These are phyloP conservation scores for Candida chauliodis DNA, from an alignment of 805 yeast genomes.

Conservation along the genomic window DNA sequence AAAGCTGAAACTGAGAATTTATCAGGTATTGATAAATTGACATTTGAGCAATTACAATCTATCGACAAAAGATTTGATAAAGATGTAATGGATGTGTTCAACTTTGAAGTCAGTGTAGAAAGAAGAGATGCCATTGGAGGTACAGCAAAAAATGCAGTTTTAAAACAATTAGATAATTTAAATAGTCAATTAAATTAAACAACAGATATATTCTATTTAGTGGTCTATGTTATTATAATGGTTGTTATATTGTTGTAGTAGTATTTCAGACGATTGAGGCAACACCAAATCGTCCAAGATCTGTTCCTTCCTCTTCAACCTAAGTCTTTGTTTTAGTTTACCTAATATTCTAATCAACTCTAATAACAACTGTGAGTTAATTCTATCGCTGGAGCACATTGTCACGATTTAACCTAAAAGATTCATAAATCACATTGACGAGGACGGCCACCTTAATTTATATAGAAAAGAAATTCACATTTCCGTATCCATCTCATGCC, in stretches of 20 bases:
- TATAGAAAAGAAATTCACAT: too few relatives aligned
- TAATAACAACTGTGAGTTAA: too few relatives aligned
- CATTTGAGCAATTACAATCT: slow-evolving; percentile 69
- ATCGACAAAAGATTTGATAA: slow-evolving; percentile 78
- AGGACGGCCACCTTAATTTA: too few relatives aligned
- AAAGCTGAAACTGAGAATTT: slow-evolving; percentile 75
- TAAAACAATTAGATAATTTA: slow-evolving; percentile 58
- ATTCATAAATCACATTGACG: too few relatives aligned
- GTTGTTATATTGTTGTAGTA: slow-evolving; percentile 3
- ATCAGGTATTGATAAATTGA: slow-evolving; percentile 81
- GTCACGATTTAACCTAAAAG: too few relatives aligned
- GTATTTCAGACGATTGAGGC: slow-evolving; percentile 5
- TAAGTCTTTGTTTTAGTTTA: too few relatives aligned
- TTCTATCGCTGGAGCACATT: too few relatives aligned
- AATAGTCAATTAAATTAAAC: slow-evolving; percentile 8
- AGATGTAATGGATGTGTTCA: slow-evolving; percentile 82
- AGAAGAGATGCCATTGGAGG: slow-evolving; percentile 97
- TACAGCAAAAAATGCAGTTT: slow-evolving; percentile 88
- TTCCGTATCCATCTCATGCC: too few relatives aligned
- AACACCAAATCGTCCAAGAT: too few relatives aligned
- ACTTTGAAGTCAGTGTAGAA: slow-evolving; percentile 93
- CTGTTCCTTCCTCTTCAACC: too few relatives aligned
- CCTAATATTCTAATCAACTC: too few relatives aligned
- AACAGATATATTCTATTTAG: slow-evolving; percentile 1
- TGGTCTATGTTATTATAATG: not conserved